Evolutionary conservation across 805 yeast genomes (phyloP), one percentile per base, ranked within the genome.

Genomic region (Kurtzmaniella fragi): DNA sequence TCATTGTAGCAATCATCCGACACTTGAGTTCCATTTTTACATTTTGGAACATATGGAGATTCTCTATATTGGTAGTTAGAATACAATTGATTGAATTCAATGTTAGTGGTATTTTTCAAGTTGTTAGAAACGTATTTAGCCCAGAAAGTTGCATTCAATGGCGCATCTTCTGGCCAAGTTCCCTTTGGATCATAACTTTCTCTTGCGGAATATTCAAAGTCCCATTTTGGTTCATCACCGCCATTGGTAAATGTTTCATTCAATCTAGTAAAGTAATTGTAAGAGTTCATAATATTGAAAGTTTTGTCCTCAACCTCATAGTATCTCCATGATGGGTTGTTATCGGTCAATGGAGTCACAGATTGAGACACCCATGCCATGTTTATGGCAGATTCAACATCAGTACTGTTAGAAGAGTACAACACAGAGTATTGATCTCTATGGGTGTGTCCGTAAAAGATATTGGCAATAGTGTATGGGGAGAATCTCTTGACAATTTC

Each of bases 381-480:
- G 47, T 73, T 71, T 27, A 80, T 47, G 4, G 76, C 79, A 28
- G 63, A 61, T 4, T 66, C 73, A 28, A 66, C 65, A 17, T 67
- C 59, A 5, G 54, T 37, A 20, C 71, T 74, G 48, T 71, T 70
- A 17, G 70, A 61, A 2, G 72, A 71, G 50, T 80, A 81, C 34
- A 78, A 59, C 5, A 82, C 62, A 39, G 75, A 70, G 64, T 82
- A 82, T 56, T 81, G 83, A 57, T 82, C 90, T 46, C 65, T 62
- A 50, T 82, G 89, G 4, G 85, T 79, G 52, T 81, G 86, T 17
- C 89, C 90, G 53, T 73, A 80, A 65, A 82, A 82, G 25, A 80
- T 64, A 34, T 75, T 82, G 7, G 87, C 83, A 55, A 82, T 78
- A 9, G 84, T 78, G 50, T 71, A 70, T 14, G 85, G 86, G 26